A percentile compares a stretch with the other conserved stretches of the same genome.
These are phyloP conservation scores for Xylariaceae sp. DNA, from an alignment of 2,329 filamentous ascomycete genomes.

Conservation along the genomic window DNA sequence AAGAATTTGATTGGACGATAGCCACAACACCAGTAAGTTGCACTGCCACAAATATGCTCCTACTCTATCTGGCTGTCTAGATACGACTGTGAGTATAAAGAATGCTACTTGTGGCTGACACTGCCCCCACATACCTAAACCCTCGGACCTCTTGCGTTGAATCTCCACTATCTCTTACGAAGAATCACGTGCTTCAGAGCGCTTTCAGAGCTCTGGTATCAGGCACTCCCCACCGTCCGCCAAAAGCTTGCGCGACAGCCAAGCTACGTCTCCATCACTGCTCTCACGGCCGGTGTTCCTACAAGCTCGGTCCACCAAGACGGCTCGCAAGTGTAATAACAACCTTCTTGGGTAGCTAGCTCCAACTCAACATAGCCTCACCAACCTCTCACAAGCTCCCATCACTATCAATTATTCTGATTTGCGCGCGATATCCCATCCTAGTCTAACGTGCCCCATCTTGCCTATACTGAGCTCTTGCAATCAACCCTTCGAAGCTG, in stretches of 20 bases:
- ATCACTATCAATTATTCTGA: slow-evolving; percentile 36
- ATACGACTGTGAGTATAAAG: no score
- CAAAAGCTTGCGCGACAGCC: slow-evolving; percentile 17
- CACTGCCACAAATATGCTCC: no score
- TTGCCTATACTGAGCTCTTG: slow-evolving; percentile 1
- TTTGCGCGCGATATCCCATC: slow-evolving; percentile 36
- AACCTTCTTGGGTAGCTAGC: slow-evolving; percentile 28
- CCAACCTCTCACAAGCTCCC: slow-evolving; percentile 42
- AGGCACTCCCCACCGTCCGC: slow-evolving; percentile 1
- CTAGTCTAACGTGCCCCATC: slow-evolving; percentile 16
- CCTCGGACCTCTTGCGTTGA: no score
- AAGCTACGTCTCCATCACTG: background rate
- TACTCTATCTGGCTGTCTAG: no score
- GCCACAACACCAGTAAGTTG: no score
- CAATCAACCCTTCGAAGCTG: slow-evolving; percentile 23
- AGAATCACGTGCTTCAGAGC: slow-evolving; percentile 17
- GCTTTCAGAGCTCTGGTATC: slow-evolving; percentile 15
- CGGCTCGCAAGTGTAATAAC: slow-evolving; percentile 32
- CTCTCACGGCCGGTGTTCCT: background rate
- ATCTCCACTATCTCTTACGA: no score
- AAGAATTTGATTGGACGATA: no score
- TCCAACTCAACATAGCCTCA: slow-evolving; percentile 39
- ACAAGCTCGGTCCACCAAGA: slow-evolving; percentile 29
- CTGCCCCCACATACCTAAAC: no score
- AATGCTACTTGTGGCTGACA: no score